These are phyloP conservation scores for Phyllosticta capitalensis DNA, from an alignment of 2,329 filamentous ascomycete species.

Conservation along the genomic window DNA sequence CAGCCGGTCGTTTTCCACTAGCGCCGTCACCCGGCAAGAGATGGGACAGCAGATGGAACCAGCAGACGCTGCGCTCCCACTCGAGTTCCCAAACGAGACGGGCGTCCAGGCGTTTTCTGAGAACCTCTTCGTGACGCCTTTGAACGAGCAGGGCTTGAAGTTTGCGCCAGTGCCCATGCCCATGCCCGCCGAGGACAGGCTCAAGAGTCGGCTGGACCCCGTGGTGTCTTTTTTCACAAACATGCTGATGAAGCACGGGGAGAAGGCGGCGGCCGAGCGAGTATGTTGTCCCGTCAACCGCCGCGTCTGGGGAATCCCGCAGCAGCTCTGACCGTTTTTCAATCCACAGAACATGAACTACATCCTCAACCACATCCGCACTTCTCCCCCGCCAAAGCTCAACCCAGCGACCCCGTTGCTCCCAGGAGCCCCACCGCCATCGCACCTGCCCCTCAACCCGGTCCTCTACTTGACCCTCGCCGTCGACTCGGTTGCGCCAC, in stretches of 20 bases:
- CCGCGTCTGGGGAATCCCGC: slow-evolving; percentile 13
- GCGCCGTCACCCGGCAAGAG: slow-evolving; percentile 28
- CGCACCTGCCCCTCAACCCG: slow-evolving; percentile 79
- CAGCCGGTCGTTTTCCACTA: slow-evolving; percentile 50
- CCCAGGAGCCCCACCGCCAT: slow-evolving; percentile 65
- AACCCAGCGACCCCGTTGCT: slow-evolving; percentile 63
- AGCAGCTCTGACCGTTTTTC: not conserved
- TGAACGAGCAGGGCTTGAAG: slow-evolving; percentile 50
- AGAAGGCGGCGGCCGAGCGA: slow-evolving; percentile 80
- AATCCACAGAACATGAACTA: slow-evolving; percentile 68
- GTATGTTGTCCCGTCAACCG: slow-evolving; percentile 41
- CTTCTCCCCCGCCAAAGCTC: slow-evolving; percentile 66
- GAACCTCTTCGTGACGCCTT: not conserved
- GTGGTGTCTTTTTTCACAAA: slow-evolving; percentile 81
- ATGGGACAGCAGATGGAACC: slow-evolving; percentile 15
- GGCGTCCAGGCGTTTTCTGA: slow-evolving; percentile 17
- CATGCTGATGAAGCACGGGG: slow-evolving; percentile 83
- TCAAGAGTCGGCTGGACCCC: slow-evolving; percentile 77
- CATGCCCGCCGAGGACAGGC: slow-evolving; percentile 51
- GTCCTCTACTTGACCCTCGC: slow-evolving; percentile 81
- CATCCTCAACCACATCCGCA: slow-evolving; percentile 76
- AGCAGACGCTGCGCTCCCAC: slow-evolving; percentile 18
- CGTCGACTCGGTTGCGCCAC: slow-evolving; percentile 84
- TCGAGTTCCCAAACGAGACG: slow-evolving; percentile 19
- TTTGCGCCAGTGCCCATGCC: slow-evolving; percentile 63